These are phyloP conservation scores for Ustilago nuda DNA, from an alignment of 1,284 basidiomycete genomes.

Conservation along the genomic window DNA sequence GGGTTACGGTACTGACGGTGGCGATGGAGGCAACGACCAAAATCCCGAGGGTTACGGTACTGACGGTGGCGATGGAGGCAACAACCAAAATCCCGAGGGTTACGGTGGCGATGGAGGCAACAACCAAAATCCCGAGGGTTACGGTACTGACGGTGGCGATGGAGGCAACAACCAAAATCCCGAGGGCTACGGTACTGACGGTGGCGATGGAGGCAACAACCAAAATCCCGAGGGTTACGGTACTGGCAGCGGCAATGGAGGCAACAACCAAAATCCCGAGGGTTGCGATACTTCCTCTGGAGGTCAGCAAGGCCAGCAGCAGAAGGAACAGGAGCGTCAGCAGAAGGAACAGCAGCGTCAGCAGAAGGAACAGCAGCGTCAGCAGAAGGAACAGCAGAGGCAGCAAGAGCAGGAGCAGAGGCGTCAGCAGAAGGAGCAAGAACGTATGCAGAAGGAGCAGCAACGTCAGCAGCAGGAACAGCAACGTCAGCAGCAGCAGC, in stretches of 20 bases:
- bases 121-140: not conserved
- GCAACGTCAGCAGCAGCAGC: conserved; percentile 11
- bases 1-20: not conserved
- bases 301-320: conserved; percentile 4
- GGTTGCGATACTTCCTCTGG: not conserved
- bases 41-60: not conserved
- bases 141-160: not conserved
- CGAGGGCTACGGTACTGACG: not conserved
- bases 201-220: not conserved
- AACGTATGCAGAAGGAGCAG: conserved; percentile 12
- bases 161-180: not conserved
- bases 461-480: conserved; percentile 17
- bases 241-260: not conserved
- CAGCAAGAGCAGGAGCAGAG: conserved; percentile 16
- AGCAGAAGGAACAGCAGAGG: conserved; percentile 17
- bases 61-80: not conserved
- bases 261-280: rapidly evolving
- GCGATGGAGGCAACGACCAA: not conserved
- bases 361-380: conserved; percentile 21
- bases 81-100: not conserved
- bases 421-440: conserved; percentile 16
- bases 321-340: not conserved
- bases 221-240: too few relatives aligned
- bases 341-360: conserved; percentile 17
- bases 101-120: not conserved